A percentile compares a stretch with the other conserved stretches of the same genome.
phyloP scores from a whole-genome alignment of 495 filamentous ascomycete genomes.

The Aspergillus sparsus region DNA sequence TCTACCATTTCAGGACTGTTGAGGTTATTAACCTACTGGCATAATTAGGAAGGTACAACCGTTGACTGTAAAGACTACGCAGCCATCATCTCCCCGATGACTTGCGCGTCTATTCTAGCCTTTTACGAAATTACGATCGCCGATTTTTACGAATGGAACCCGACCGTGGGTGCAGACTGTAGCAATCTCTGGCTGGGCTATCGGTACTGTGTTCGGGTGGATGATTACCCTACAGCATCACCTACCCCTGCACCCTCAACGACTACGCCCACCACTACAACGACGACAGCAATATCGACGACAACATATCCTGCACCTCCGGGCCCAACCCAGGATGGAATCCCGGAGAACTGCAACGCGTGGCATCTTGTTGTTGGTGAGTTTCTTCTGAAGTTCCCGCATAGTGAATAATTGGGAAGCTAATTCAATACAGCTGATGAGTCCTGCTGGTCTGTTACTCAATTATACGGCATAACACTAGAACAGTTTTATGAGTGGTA shows the following conservation, averaged over 20 bases:
- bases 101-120: too few species aligned
- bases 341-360: constrained; percentile 23
- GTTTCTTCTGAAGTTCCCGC: too few species aligned
- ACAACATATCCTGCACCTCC: too few species aligned
- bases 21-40: too few species aligned
- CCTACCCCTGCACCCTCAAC: constrained; percentile 3
- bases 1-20: too few species aligned
- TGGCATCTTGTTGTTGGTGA: constrained; percentile 20
- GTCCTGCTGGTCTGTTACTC: constrained; percentile 11
- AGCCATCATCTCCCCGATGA: background rate
- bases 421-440: constrained; percentile 2
- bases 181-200: too few species aligned
- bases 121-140: too few species aligned
- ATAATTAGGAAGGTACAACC: too few species aligned
- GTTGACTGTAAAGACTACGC: too few species aligned
- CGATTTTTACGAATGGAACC: too few species aligned
- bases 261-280: constrained; percentile 7
- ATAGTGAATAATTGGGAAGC: background rate
- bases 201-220: too few species aligned
- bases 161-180: too few species aligned
- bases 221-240: background rate
- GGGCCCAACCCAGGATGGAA: constrained; percentile 22
- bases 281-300: constrained; percentile 10
- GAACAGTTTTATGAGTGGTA: constrained; percentile 31
- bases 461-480: constrained; percentile 24